These are phyloP conservation scores for Boletales sp. DNA, from an alignment of 768 basidiomycete genomes.

Conservation along the genomic window DNA sequence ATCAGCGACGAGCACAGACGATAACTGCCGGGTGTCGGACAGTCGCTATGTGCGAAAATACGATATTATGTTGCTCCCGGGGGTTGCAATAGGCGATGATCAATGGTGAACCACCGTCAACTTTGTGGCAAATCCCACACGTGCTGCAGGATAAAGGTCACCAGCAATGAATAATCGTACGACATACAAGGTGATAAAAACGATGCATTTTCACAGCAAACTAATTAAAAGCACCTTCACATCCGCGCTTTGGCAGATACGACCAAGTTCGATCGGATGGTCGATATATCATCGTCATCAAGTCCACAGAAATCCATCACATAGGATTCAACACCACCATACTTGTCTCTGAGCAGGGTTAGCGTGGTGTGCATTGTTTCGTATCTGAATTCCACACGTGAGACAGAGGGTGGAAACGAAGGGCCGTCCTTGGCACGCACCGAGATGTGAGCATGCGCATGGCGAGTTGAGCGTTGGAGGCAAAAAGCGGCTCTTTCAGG, in stretches of 20 bases:
- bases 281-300: conserved; percentile 57
- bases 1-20: too few relatives aligned
- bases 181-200: conserved; percentile 3
- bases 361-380: conserved; percentile 79
- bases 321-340: conserved; percentile 68
- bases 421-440: conserved; percentile 32
- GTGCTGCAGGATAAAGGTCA: too few relatives aligned
- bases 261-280: conserved; percentile 57
- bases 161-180: neutral
- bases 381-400: conserved; percentile 37
- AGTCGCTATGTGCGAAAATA: too few relatives aligned
- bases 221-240: conserved; percentile 10
- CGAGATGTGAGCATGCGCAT: conserved; percentile 82
- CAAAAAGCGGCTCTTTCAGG: conserved; percentile 67
- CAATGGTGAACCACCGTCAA: too few relatives aligned
- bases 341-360: conserved; percentile 54
- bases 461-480: conserved; percentile 68
- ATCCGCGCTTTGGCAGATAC: conserved; percentile 29
- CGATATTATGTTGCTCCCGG: too few relatives aligned
- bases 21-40: too few relatives aligned
- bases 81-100: too few relatives aligned
- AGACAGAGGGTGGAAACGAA: neutral
- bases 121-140: too few relatives aligned
- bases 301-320: conserved; percentile 53
- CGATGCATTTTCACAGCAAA: neutral